Conservation (phyloP, 371 early-diverging fungal species). For the Apophysomyces ossiformis region DNA sequence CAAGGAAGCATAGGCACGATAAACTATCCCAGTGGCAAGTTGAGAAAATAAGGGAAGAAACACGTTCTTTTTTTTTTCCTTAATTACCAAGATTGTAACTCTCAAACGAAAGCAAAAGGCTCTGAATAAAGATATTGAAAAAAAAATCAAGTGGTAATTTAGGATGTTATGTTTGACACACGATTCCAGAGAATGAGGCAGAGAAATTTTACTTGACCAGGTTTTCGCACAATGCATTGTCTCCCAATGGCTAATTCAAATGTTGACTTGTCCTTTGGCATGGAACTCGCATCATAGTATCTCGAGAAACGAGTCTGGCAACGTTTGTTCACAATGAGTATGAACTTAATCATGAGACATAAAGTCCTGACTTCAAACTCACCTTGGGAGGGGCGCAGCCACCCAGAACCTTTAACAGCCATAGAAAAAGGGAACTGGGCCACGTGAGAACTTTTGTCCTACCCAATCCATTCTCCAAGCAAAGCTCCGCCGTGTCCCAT, state of each 20-base stretch:
- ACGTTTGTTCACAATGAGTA: constrained; percentile 49
- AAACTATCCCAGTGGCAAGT: constrained; percentile 28
- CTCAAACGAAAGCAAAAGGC: constrained; percentile 23
- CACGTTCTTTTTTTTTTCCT: neutral
- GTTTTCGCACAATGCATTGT: constrained; percentile 37
- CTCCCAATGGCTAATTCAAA: constrained; percentile 43
- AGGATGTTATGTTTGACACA: constrained; percentile 12
- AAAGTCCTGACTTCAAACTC: neutral
- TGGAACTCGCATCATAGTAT: constrained; percentile 33
- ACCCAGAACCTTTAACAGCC: no score
- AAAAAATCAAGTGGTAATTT: constrained; percentile 5
- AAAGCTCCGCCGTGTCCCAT: no score
- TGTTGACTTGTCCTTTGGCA: constrained; percentile 30
- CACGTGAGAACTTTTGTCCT: no score
- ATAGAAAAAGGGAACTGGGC: no score
- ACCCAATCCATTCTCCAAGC: no score
- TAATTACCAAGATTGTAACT: constrained; percentile 32
- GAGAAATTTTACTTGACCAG: constrained; percentile 27
- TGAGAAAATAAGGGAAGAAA: neutral
- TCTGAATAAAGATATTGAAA: neutral
- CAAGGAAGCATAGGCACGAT: constrained; percentile 46
- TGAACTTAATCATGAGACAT: constrained; percentile 30
- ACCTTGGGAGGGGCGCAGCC: no score
- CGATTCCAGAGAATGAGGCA: neutral
- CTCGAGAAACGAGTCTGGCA: constrained; percentile 52